phyloP scores from a whole-genome alignment of 2,329 filamentous ascomycete genomes.

The Whalleya microplaca region DNA sequence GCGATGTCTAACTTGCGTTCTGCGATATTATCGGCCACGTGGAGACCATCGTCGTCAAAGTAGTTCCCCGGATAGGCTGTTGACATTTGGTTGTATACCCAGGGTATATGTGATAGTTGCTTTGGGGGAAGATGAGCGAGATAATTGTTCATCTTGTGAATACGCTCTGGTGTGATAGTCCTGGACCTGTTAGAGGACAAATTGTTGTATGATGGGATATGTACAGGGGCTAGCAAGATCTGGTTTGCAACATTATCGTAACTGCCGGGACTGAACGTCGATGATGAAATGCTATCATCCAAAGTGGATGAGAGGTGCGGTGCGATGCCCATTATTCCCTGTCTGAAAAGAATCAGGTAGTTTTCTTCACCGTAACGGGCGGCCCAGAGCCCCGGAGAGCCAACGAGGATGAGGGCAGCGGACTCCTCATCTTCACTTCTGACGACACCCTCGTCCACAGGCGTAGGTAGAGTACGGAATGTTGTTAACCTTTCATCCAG shows the following conservation, averaged over 20 bases:
- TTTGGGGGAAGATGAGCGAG: constrained; percentile 47
- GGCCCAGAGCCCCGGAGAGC: constrained; percentile 59
- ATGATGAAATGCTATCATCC: constrained; percentile 25
- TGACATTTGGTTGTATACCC: constrained; percentile 57
- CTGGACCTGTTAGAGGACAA: constrained; percentile 45
- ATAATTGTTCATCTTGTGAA: constrained; percentile 57
- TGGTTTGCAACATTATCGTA: constrained; percentile 27
- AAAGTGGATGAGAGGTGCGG: constrained; percentile 38
- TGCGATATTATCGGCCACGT: constrained; percentile 50
- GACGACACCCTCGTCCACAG: constrained; percentile 19
- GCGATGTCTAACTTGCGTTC: constrained; percentile 54
- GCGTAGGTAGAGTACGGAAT: constrained; percentile 35
- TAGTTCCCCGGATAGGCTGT: constrained; percentile 39
- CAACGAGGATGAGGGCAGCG: constrained; percentile 54
- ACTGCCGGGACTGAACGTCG: constrained; percentile 7
- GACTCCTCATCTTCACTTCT: constrained; percentile 32
- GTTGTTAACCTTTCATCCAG: constrained; percentile 45
- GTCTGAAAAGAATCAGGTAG: constrained; percentile 49
- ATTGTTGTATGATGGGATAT: constrained; percentile 46
- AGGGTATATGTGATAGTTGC: constrained; percentile 49
- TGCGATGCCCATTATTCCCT: constrained; percentile 50
- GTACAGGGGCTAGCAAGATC: constrained; percentile 50
- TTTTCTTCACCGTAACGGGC: constrained; percentile 52
- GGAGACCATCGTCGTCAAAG: constrained; percentile 53
- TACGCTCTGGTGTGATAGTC: constrained; percentile 52